Evolutionary conservation across 441 rosid genomes (phyloP).

Genomic region (Pelargonium cotyledonis): DNA sequence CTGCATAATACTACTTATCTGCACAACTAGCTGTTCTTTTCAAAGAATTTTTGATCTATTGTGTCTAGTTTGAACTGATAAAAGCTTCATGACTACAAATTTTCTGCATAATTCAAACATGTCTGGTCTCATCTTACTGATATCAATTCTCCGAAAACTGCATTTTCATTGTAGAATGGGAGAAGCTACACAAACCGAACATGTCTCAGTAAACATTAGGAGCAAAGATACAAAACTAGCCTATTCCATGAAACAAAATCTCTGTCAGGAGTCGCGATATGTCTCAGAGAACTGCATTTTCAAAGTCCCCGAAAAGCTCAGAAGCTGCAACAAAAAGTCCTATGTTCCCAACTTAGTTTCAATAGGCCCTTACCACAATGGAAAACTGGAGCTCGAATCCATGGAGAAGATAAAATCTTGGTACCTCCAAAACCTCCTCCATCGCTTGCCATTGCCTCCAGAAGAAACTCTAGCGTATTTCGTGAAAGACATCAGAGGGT

Average conservation of each 20-base stretch:
- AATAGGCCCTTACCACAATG: background rate
- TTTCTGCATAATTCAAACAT: no score
- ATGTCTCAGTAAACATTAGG: no score
- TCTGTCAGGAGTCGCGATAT: background rate
- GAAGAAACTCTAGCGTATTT: background rate
- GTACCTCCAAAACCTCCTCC: background rate
- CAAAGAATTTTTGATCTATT: no score
- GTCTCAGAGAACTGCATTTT: background rate
- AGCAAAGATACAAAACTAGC: background rate
- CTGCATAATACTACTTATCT: no score
- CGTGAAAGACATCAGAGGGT: background rate
- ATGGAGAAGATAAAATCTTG: background rate
- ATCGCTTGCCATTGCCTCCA: background rate
- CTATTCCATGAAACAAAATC: background rate
- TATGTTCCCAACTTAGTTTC: background rate
- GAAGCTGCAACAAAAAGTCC: background rate
- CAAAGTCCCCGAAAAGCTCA: conserved; percentile 1
- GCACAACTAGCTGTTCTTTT: no score
- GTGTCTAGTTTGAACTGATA: no score
- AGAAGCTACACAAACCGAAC: no score
- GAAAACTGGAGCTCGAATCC: background rate
- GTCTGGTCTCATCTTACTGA: no score
- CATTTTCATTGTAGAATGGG: no score
- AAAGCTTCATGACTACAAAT: no score
- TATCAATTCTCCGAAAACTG: no score